A percentile compares a stretch with the other conserved stretches of the same genome.
Conservation (phyloP, 371 early-diverging fungal species). For the Actinomortierella wolfii region DNA sequence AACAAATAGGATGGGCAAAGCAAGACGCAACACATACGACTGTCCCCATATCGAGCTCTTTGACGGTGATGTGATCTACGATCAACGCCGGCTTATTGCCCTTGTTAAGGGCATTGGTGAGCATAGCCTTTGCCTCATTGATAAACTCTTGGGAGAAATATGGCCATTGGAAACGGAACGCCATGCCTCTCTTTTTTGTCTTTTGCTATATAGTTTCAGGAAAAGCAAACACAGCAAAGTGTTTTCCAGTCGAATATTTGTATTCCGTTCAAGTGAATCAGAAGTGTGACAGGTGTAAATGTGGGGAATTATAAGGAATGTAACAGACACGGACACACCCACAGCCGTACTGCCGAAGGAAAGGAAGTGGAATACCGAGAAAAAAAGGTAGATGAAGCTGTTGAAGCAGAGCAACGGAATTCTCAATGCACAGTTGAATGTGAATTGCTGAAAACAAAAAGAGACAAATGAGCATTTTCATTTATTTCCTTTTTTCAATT, state of each 20-base stretch:
- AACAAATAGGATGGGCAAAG: neutral
- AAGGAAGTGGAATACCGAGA: too few relatives aligned
- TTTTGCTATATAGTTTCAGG: neutral
- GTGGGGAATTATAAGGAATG: neutral
- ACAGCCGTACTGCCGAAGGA: too few relatives aligned
- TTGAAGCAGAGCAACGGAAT: neutral
- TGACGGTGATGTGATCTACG: constrained; percentile 87
- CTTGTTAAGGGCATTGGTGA: constrained; percentile 91
- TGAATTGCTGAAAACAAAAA: neutral
- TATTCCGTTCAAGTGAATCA: neutral
- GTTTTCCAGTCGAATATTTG: neutral
- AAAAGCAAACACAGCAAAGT: neutral
- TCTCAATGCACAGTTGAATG: neutral
- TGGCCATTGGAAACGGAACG: constrained; percentile 96
- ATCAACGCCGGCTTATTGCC: constrained; percentile 90
- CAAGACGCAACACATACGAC: constrained; percentile 56
- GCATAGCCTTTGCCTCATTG: constrained; percentile 80
- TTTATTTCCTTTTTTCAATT: too few relatives aligned
- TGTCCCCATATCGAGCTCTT: constrained; percentile 94
- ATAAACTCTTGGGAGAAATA: constrained; percentile 85
- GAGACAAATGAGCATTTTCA: neutral
- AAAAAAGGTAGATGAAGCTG: neutral
- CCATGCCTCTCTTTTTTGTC: constrained; percentile 59
- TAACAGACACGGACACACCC: neutral
- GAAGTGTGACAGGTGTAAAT: neutral